These are phyloP conservation scores for Panellus pusillus DNA, from an alignment of 768 basidiomycete genomes.

Conservation along the genomic window DNA sequence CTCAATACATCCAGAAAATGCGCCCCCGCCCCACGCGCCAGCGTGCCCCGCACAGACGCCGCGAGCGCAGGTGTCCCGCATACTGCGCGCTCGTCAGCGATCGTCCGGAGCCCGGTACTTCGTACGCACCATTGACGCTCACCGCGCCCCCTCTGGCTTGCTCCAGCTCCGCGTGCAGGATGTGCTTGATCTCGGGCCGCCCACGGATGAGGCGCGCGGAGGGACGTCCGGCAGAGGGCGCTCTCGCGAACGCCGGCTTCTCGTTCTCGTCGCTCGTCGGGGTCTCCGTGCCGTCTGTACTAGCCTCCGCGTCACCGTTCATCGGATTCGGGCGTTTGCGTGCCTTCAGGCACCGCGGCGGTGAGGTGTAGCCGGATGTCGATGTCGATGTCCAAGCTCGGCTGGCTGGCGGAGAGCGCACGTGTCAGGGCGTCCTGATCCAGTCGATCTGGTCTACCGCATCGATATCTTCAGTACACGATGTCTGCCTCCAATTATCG, in stretches of 20 bases:
- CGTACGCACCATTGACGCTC: constrained; percentile 47
- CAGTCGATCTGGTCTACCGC: constrained; percentile 27
- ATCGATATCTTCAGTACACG: background rate
- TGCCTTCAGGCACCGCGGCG: constrained; percentile 1
- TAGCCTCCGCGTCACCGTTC: constrained; percentile 10
- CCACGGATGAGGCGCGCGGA: constrained; percentile 33
- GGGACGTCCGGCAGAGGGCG: constrained; percentile 18
- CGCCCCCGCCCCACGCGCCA: constrained; percentile 33
- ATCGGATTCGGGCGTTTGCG: constrained; percentile 7
- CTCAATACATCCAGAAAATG: constrained; percentile 35
- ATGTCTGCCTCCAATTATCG: background rate
- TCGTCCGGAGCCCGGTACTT: background rate
- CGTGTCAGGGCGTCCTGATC: constrained; percentile 28
- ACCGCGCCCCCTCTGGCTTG: constrained; percentile 33
- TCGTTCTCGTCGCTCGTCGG: constrained; percentile 13
- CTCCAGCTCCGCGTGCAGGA: constrained; percentile 39
- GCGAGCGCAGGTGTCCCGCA: constrained; percentile 46
- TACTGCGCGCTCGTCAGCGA: constrained; percentile 31
- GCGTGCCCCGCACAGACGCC: constrained; percentile 35
- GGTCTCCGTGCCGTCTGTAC: constrained; percentile 7
- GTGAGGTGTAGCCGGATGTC: constrained; percentile 25
- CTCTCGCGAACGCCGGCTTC: background rate
- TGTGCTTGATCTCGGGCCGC: constrained; percentile 40
- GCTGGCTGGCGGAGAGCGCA: constrained; percentile 2
- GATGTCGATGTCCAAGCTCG: constrained; percentile 2